Conservation (phyloP, 1,284 basidiomycete genomes). For the Exobasidium cylindrosporum region DNA sequence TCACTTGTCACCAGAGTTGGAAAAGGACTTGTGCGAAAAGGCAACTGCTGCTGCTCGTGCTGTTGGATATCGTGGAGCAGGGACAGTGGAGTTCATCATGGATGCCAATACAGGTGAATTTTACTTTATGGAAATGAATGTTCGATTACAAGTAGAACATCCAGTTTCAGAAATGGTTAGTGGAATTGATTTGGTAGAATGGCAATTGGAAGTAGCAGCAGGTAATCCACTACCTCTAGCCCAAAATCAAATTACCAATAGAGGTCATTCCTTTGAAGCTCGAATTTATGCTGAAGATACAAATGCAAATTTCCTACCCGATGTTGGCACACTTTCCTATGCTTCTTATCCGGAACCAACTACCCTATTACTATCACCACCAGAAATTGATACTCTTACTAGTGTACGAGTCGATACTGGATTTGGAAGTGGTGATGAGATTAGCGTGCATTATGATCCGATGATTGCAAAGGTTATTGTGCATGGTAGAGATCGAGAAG, state of each 20-base stretch:
- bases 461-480: constrained; percentile 93
- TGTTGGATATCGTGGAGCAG: constrained; percentile 86
- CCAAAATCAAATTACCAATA: constrained; percentile 74
- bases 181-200: constrained; percentile 85
- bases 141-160: constrained; percentile 74
- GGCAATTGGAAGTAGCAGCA: constrained; percentile 81
- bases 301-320: constrained; percentile 69
- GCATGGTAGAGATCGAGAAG: constrained; percentile 78
- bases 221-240: constrained; percentile 77
- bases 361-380: background rate
- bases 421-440: constrained; percentile 74
- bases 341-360: constrained; percentile 59
- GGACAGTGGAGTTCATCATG: constrained; percentile 68
- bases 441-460: constrained; percentile 72
- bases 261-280: constrained; percentile 90
- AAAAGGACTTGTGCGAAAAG: constrained; percentile 77
- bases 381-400: constrained; percentile 54
- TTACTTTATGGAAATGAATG: constrained; percentile 64
- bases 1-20: constrained; percentile 70
- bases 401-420: constrained; percentile 80
- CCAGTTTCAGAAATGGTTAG: constrained; percentile 95
- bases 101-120: constrained; percentile 23
- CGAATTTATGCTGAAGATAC: constrained; percentile 91
- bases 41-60: constrained; percentile 87
- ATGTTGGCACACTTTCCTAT: constrained; percentile 77